These are phyloP conservation scores for Meyerozyma smithsonii DNA, from an alignment of 1,139 yeast genomes.

Conservation along the genomic window DNA sequence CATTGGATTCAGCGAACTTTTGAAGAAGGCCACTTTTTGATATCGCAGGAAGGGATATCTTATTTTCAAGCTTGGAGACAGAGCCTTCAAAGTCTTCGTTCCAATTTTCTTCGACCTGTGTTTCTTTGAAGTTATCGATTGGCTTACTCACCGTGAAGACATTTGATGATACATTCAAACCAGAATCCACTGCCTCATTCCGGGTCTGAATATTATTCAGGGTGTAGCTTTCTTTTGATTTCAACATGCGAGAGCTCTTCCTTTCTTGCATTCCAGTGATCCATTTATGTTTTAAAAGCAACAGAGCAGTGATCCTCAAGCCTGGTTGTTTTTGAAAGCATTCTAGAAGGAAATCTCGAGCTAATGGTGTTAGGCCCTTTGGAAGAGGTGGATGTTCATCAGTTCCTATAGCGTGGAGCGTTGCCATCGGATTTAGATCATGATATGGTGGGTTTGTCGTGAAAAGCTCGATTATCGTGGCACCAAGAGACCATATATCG, in stretches of 20 bases:
- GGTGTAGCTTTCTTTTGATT: conserved; percentile 38
- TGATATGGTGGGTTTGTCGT: conserved; percentile 89
- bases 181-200: too few species aligned
- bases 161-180: too few species aligned
- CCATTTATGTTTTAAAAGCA: conserved; percentile 64
- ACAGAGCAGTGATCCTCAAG: conserved; percentile 52
- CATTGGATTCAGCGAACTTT: conserved; percentile 26
- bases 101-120: conserved; percentile 28
- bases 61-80: conserved; percentile 3
- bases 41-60: conserved; percentile 5
- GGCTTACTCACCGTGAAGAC: background rate
- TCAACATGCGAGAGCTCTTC: conserved; percentile 14
- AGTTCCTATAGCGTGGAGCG: conserved; percentile 87
- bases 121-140: background rate
- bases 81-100: conserved; percentile 28
- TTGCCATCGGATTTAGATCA: conserved; percentile 77
- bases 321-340: conserved; percentile 80
- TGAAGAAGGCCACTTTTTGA: conserved; percentile 27
- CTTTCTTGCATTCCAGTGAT: background rate
- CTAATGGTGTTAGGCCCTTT: conserved; percentile 45
- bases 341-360: conserved; percentile 59
- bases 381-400: conserved; percentile 83
- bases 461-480: conserved; percentile 81
- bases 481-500: conserved; percentile 92
- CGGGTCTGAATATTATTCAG: too few species aligned